Base-by-base conservation (phyloP, 768 basidiomycete species). In the Lactarius trivialis region DNA sequence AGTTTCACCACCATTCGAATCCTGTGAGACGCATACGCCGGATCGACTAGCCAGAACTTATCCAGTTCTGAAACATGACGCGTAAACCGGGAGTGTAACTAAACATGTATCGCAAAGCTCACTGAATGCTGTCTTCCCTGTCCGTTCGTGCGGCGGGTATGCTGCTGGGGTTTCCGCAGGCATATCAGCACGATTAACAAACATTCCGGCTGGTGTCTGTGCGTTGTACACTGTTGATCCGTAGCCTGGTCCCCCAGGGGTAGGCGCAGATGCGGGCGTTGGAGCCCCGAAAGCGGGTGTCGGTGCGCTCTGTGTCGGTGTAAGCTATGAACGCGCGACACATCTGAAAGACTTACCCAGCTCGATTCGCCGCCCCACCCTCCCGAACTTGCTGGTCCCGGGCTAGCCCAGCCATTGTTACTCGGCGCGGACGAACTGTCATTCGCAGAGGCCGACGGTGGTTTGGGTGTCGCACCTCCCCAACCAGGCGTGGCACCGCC, bases 311-410 rank as follows among this genome's bases (percentile, higher is more conserved):
- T 67, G 53, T 63, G n/a, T 33, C 3, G 30, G 43, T 9, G 26
- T 48, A 19, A 41, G 39, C 37, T 21, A 41, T 50, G 26, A 56
- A 26, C 26, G 14, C 4, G 19, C 24, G 48, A 28, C 28, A 12
- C 54, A n/a, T 36, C 26, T 26, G 45, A n/a, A 74, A 69, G 36
- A 70, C 75, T 65, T 80, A 81, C 39, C 81, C 80, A 30, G 79
- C 77, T 58, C 77, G 81, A 24, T 78, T 81, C 75, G 78, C 81
- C 33, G 78, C 81, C 33, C 71, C 74, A 52, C 67, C 68, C 30
- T 67, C 70, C 17, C 70, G 70, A 32, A 63, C 63, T 56, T 65
- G 65, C 26, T 70, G 73, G 45, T 69, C 68, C 55, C 71, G 71
- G 55, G 48, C 68, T 68, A 73, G 64, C 52, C 71, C 70, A n/a